phyloP scores from a whole-genome alignment of 805 yeast species.

The Metschnikowia matae region DNA sequence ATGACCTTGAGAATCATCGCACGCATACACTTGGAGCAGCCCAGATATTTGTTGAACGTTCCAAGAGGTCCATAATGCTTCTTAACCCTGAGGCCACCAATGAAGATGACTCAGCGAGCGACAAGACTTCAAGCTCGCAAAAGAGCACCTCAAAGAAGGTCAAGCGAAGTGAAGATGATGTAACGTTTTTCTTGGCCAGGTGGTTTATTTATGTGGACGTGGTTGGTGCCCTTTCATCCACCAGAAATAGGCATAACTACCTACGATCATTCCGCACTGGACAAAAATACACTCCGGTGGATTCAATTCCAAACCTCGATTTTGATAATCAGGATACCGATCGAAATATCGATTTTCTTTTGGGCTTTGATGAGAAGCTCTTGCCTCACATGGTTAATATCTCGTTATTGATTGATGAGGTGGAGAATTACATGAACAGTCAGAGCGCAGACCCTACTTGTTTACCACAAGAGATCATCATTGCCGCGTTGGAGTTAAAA shows the following conservation, averaged over 20 bases:
- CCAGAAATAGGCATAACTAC: slow-evolving; percentile 34
- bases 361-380: slow-evolving; percentile 64
- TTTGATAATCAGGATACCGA: slow-evolving; percentile 20
- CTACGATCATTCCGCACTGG: slow-evolving; percentile 21
- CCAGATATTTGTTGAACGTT: slow-evolving; percentile 55
- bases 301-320: slow-evolving; percentile 17
- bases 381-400: slow-evolving; percentile 56
- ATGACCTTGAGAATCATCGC: slow-evolving; percentile 50
- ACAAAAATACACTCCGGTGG: slow-evolving; percentile 19
- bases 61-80: slow-evolving; percentile 1
- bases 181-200: slow-evolving; percentile 53
- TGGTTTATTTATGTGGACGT: slow-evolving; percentile 71
- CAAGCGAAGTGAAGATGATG: slow-evolving; percentile 30
- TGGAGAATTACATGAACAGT: slow-evolving; percentile 19
- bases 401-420: slow-evolving; percentile 29
- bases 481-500: slow-evolving; percentile 36
- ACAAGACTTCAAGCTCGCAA: background rate
- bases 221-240: slow-evolving; percentile 57
- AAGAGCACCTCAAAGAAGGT: slow-evolving; percentile 3
- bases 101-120: background rate
- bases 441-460: slow-evolving; percentile 12
- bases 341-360: slow-evolving; percentile 53
- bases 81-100: background rate
- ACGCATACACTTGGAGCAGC: slow-evolving; percentile 66
- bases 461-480: slow-evolving; percentile 23